Conservation (phyloP, 805 yeast species). For the Teunomyces atbi region DNA sequence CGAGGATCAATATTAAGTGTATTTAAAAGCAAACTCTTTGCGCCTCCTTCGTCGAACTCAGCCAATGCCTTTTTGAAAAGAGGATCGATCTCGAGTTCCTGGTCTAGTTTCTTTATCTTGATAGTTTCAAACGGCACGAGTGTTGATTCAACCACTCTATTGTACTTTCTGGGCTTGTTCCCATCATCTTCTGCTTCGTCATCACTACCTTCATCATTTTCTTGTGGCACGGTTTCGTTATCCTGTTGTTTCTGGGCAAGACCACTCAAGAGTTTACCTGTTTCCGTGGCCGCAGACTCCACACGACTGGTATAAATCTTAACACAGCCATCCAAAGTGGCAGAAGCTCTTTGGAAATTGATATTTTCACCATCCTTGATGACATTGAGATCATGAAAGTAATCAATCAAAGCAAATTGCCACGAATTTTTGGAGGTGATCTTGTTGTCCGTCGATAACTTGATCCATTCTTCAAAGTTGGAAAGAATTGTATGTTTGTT, state of each 20-base stretch:
- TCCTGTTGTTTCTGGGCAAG: constrained; percentile 18
- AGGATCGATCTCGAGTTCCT: constrained; percentile 69
- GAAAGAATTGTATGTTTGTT: constrained; percentile 42
- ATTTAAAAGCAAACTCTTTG: constrained; percentile 65
- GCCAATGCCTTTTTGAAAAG: constrained; percentile 71
- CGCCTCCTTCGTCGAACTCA: constrained; percentile 82
- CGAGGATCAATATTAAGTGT: constrained; percentile 53
- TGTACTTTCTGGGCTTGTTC: constrained; percentile 27
- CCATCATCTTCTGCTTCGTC: constrained; percentile 20
- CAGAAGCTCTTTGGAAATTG: constrained; percentile 35
- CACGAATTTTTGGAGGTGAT: constrained; percentile 84
- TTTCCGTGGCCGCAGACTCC: constrained; percentile 36
- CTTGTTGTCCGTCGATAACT: constrained; percentile 48
- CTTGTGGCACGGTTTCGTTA: constrained; percentile 4
- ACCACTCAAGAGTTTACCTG: constrained; percentile 33
- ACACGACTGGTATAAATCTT: constrained; percentile 36
- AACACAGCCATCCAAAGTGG: constrained; percentile 38
- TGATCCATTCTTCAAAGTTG: constrained; percentile 51
- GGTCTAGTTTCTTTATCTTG: constrained; percentile 55
- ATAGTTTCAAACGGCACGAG: constrained; percentile 51
- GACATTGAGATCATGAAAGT: constrained; percentile 79
- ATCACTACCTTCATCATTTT: constrained; percentile 10
- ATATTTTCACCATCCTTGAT: constrained; percentile 64
- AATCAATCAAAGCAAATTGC: constrained; percentile 89
- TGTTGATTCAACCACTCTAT: constrained; percentile 41